These are phyloP conservation scores for Kurtzmaniella cleridarum DNA, from an alignment of 805 yeast genomes.

Conservation along the genomic window DNA sequence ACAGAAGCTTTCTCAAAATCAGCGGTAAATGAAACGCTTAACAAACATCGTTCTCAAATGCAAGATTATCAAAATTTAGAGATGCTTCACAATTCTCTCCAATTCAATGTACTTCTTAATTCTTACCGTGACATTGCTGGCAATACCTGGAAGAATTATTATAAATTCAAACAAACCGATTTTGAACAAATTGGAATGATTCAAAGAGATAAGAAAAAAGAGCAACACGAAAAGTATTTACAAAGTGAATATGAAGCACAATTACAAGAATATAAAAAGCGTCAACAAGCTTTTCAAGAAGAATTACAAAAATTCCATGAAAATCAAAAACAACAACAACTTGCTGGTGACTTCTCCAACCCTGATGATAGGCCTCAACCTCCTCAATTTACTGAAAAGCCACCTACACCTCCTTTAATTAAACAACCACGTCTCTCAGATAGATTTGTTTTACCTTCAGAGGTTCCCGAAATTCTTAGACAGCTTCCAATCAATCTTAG, in stretches of 20 bases:
- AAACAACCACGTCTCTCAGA: slow-evolving; percentile 12
- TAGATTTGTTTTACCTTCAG: slow-evolving; percentile 30
- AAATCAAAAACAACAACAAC: background rate
- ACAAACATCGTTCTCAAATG: slow-evolving; percentile 22
- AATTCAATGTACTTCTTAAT: slow-evolving; percentile 34
- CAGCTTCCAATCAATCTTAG: slow-evolving; percentile 31
- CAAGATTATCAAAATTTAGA: slow-evolving; percentile 37
- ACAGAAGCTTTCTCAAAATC: slow-evolving; percentile 28
- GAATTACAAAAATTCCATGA: slow-evolving; percentile 13
- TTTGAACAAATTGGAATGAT: slow-evolving; percentile 28
- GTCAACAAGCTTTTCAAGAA: slow-evolving; percentile 14
- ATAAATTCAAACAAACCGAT: slow-evolving; percentile 32
- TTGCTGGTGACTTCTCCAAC: slow-evolving; percentile 2
- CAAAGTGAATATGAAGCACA: slow-evolving; percentile 8
- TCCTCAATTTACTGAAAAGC: background rate
- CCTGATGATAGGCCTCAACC: slow-evolving; percentile 11
- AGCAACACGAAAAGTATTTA: slow-evolving; percentile 9
- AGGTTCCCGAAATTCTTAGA: slow-evolving; percentile 25
- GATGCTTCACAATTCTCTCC: slow-evolving; percentile 39
- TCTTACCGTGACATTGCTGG: slow-evolving; percentile 34
- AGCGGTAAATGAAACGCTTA: slow-evolving; percentile 24
- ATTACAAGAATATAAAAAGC: slow-evolving; percentile 10
- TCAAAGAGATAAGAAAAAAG: slow-evolving; percentile 12
- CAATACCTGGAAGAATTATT: slow-evolving; percentile 36
- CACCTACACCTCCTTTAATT: slow-evolving; percentile 8